Evolutionary conservation across 805 yeast genomes (phyloP), one percentile per base, ranked within the genome.

Genomic region (Phaffomyces antillensis): DNA sequence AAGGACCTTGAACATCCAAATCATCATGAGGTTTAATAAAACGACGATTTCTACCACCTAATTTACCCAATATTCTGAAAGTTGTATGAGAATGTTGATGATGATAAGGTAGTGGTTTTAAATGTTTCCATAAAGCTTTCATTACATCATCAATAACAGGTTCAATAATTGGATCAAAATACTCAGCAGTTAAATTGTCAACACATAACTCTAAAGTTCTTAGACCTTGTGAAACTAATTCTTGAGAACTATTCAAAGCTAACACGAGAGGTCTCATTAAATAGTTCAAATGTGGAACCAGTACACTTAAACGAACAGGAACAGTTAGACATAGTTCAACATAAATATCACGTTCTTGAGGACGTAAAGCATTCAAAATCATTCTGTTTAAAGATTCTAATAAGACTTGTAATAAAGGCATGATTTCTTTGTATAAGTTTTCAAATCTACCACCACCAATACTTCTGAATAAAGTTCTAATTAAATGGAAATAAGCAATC

Each of bases 391-490:
- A 72, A 2, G 95, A 83, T 51, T 89, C 96, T 36, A 93, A 68
- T 36, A 93, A 67, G 1, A 86, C 88, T 45, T 95, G 98, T 37
- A 93, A 67, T 34, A 93, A 71, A 0, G 99, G 99, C 70, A 89
- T 76, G 17, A 95, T 91, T 49, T 90, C 96, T 54, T 93, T 87
- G 68, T 95, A 95, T 16, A 93, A 70, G 43, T 83, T 81, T 62
- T 93, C 99, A 61, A 93, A 91, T 47, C 98, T 72, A 7, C 99
- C 99, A 41, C 99, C 98, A 31, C 97, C 96, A 39, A 93, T 90
- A 56, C 95, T 86, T 63, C 98, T 74, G 70, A 93, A 93, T 41
- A 93, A 67, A 0, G 96, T 87, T 55, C 98, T 72, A 20, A 93
- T 83, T 54, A 93, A 70, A 55, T 89, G 86, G 51, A 91, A 90